Percentiles rank a stretch among this genome's conserved stretches.
These are phyloP conservation scores for Rhodotorula sp. DNA, from an alignment of 1,284 basidiomycete species.

Conservation along the genomic window DNA sequence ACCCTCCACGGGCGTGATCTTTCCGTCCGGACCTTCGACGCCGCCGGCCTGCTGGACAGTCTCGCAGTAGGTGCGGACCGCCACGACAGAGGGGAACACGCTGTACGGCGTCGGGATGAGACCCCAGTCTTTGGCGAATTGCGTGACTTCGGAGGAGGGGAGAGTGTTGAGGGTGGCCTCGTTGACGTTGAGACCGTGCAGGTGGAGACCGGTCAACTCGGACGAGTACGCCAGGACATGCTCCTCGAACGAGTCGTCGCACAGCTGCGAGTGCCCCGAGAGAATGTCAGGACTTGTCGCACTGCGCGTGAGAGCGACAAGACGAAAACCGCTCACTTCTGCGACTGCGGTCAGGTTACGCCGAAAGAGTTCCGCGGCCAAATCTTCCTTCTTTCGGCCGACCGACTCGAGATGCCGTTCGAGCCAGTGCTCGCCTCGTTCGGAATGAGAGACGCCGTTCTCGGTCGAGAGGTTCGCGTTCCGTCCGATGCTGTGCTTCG, in stretches of 20 bases:
- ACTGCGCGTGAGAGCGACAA: neutral
- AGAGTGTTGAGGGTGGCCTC: conserved; percentile 71
- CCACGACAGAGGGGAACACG: conserved; percentile 61
- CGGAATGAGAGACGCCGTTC: conserved; percentile 58
- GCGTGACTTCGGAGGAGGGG: conserved; percentile 65
- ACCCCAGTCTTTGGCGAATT: conserved; percentile 85
- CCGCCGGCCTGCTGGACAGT: conserved; percentile 63
- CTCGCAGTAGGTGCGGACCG: conserved; percentile 58
- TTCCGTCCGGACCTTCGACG: conserved; percentile 57
- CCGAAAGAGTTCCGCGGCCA: conserved; percentile 75
- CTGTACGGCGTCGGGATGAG: conserved; percentile 77
- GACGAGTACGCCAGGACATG: conserved; percentile 83
- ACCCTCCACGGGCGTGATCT: conserved; percentile 82
- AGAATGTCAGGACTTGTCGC: neutral
- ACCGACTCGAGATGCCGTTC: conserved; percentile 64
- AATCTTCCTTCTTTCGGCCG: conserved; percentile 67
- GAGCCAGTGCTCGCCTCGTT: conserved; percentile 81
- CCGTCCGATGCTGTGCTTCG: conserved; percentile 81
- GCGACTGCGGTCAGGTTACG: conserved; percentile 86
- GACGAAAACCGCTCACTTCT: conserved; percentile 59
- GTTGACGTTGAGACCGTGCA: conserved; percentile 85
- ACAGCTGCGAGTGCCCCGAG: conserved; percentile 61
- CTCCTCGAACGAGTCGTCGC: conserved; percentile 97
- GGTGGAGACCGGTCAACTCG: conserved; percentile 83
- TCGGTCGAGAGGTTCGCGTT: conserved; percentile 32